Percentiles rank a stretch among this genome's conserved stretches.
Evolutionary conservation across 345 rosid species (phyloP).

Genomic region (Corchorus olitorius): DNA sequence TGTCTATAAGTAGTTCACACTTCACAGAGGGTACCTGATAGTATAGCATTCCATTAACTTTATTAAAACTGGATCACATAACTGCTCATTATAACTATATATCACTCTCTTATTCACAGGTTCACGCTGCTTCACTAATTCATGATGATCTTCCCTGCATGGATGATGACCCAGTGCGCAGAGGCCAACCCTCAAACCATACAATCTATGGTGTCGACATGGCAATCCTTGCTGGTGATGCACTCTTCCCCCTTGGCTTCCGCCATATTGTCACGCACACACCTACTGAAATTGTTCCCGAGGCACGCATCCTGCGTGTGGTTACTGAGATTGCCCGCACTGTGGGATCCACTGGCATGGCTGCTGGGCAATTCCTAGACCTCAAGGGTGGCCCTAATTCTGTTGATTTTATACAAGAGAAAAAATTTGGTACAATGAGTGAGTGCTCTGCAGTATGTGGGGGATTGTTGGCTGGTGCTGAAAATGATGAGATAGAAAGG

Average conservation of each 20-base stretch:
- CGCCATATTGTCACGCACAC: conserved; percentile 84
- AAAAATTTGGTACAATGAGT: conserved; percentile 84
- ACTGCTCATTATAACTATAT: neutral
- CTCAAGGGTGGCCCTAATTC: conserved; percentile 73
- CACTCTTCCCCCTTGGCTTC: conserved; percentile 92
- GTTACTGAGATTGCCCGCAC: conserved; percentile 88
- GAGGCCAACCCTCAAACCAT: conserved; percentile 95
- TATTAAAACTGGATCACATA: neutral
- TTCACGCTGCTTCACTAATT: conserved; percentile 87
- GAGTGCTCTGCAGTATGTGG: conserved; percentile 97
- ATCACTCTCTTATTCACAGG: conserved; percentile 37
- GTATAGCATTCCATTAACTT: neutral
- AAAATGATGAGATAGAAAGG: conserved; percentile 64
- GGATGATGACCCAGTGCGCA: conserved; percentile 81
- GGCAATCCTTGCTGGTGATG: conserved; percentile 97
- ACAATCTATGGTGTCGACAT: conserved; percentile 68
- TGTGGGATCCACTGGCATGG: conserved; percentile 95
- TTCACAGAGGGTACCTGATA: neutral
- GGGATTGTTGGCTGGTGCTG: conserved; percentile 84
- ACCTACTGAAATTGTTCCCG: conserved; percentile 70
- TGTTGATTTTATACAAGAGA: conserved; percentile 70
- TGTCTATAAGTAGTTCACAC: neutral
- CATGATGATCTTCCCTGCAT: conserved; percentile 97
- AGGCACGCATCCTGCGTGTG: conserved; percentile 60
- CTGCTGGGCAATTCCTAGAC: conserved; percentile 94